These are phyloP conservation scores for Physaria fendleri DNA, from an alignment of 345 rosid species.

Conservation along the genomic window DNA sequence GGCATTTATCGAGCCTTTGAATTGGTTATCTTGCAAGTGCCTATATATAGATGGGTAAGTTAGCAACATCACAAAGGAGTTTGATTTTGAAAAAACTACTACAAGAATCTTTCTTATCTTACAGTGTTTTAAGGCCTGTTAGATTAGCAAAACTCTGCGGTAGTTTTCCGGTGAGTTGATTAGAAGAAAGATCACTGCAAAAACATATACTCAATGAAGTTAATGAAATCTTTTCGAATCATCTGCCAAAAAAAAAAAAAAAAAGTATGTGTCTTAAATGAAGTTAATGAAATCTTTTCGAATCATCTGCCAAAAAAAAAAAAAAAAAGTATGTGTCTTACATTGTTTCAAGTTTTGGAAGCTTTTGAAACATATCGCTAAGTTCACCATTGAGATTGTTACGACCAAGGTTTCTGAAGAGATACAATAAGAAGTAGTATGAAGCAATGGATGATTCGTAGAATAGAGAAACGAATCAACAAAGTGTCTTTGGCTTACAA, in stretches of 20 bases:
- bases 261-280: no score
- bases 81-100: neutral
- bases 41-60: conserved; percentile 26
- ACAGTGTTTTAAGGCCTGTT: conserved; percentile 53
- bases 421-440: neutral
- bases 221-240: neutral
- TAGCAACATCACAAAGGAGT: neutral
- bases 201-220: conserved; percentile 5
- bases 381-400: conserved; percentile 74
- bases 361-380: conserved; percentile 79
- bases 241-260: no score
- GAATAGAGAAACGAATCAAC: neutral
- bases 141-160: conserved; percentile 64
- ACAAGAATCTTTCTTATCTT: conserved; percentile 24
- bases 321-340: conserved; percentile 32
- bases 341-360: conserved; percentile 58
- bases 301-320: neutral
- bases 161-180: conserved; percentile 62
- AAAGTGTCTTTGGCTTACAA: conserved; percentile 45
- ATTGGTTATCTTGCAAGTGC: conserved; percentile 65
- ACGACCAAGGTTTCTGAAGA: conserved; percentile 54
- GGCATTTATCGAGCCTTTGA: conserved; percentile 66
- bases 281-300: neutral
- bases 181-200: conserved; percentile 76
- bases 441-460: neutral